These are phyloP conservation scores for Boletales sp. DNA, from an alignment of 768 basidiomycete species.

Conservation along the genomic window DNA sequence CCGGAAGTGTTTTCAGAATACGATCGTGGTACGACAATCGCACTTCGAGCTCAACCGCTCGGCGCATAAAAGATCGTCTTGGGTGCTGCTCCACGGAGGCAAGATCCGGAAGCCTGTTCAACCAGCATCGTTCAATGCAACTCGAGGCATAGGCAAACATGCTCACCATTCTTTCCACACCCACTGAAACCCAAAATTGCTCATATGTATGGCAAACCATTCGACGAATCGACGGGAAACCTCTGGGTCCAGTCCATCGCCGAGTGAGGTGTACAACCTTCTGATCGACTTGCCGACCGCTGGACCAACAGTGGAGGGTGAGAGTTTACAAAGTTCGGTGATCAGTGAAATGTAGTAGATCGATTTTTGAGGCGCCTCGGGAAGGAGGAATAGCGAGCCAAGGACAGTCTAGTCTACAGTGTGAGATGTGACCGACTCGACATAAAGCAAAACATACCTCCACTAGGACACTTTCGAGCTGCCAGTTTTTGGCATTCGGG, in stretches of 20 bases:
- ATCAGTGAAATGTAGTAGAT: constrained; percentile 87
- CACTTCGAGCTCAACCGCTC: constrained; percentile 85
- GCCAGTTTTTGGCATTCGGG: constrained; percentile 67
- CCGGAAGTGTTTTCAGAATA: constrained; percentile 83
- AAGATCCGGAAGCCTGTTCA: constrained; percentile 80
- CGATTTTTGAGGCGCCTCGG: constrained; percentile 70
- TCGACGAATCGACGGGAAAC: constrained; percentile 79
- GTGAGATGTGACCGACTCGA: neutral
- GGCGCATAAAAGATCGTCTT: constrained; percentile 80
- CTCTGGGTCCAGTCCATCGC: constrained; percentile 86
- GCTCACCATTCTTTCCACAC: constrained; percentile 98
- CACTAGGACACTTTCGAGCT: constrained; percentile 83
- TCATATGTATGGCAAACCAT: constrained; percentile 96
- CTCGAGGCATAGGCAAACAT: neutral
- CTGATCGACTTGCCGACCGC: constrained; percentile 95
- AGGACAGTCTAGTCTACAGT: constrained; percentile 55
- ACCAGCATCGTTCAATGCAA: neutral
- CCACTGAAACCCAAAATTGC: constrained; percentile 97
- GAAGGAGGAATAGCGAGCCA: constrained; percentile 69
- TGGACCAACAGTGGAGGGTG: constrained; percentile 88
- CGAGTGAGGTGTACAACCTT: constrained; percentile 74
- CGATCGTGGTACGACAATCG: constrained; percentile 92
- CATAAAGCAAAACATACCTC: constrained; percentile 49
- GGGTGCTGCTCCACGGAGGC: constrained; percentile 73
- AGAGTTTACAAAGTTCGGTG: constrained; percentile 92